These are phyloP conservation scores for Penicillium odoratum DNA, from an alignment of 495 filamentous ascomycete genomes.

Conservation along the genomic window DNA sequence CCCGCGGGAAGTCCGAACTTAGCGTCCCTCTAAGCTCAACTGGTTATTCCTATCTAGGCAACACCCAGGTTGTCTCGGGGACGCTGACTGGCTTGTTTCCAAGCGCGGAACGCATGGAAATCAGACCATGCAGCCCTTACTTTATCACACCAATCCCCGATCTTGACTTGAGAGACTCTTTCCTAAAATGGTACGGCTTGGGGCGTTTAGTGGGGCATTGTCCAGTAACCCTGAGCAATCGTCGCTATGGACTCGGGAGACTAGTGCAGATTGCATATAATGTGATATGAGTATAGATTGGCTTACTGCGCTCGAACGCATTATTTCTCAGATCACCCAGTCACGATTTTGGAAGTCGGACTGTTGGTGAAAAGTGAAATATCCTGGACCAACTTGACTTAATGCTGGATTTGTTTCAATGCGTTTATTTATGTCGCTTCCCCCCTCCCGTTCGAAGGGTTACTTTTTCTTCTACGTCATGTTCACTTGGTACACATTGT, in stretches of 20 bases:
- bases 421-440: background rate
- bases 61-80: background rate
- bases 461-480: background rate
- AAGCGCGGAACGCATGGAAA: background rate
- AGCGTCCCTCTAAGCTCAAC: background rate
- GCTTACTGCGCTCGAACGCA: background rate
- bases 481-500: background rate
- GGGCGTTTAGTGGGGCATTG: background rate
- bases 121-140: background rate
- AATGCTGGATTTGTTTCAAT: background rate
- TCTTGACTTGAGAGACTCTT: background rate
- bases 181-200: background rate
- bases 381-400: background rate
- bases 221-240: background rate
- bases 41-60: background rate
- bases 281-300: background rate
- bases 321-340: background rate
- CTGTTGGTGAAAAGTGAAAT: background rate
- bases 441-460: background rate
- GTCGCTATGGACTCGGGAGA: background rate
- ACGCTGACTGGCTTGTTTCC: background rate
- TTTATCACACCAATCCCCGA: slow-evolving; percentile 1
- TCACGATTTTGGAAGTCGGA: background rate
- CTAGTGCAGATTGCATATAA: background rate
- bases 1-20: background rate